Conservation (phyloP, 129 eudicot species). For the Apium graveolens region DNA sequence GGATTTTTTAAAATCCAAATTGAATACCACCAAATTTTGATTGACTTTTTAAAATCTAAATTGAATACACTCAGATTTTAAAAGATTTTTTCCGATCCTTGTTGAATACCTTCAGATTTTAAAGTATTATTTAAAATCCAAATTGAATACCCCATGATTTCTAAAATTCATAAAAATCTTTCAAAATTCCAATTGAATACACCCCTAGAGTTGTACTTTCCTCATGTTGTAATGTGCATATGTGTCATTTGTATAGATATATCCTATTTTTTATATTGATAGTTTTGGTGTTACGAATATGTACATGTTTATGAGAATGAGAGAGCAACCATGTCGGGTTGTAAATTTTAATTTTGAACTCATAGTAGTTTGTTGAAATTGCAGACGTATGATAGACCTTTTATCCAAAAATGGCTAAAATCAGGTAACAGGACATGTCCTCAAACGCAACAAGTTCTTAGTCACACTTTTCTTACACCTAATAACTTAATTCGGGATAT, state of each 20-base stretch:
- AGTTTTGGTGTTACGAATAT: background rate
- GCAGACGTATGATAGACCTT: constrained; percentile 40
- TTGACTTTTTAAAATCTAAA: no score
- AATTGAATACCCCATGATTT: no score
- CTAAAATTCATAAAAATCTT: no score
- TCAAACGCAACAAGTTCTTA: constrained; percentile 27
- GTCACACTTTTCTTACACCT: constrained; percentile 29
- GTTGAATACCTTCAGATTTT: no score
- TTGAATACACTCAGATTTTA: no score
- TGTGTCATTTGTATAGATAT: background rate
- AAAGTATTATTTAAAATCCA: no score
- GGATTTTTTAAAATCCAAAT: no score
- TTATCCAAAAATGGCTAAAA: constrained; percentile 34
- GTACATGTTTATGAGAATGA: background rate
- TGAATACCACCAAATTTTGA: no score
- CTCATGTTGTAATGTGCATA: background rate
- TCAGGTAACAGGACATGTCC: constrained; percentile 36
- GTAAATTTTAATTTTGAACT: background rate
- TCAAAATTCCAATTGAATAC: no score
- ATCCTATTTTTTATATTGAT: background rate
- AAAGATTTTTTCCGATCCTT: no score
- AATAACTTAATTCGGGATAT: constrained; percentile 26
- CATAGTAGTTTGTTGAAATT: background rate
- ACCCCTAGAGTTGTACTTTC: background rate
- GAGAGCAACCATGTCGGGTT: no score